Conservation (phyloP, 2,329 filamentous ascomycete genomes). For the Xylogone sp. region DNA sequence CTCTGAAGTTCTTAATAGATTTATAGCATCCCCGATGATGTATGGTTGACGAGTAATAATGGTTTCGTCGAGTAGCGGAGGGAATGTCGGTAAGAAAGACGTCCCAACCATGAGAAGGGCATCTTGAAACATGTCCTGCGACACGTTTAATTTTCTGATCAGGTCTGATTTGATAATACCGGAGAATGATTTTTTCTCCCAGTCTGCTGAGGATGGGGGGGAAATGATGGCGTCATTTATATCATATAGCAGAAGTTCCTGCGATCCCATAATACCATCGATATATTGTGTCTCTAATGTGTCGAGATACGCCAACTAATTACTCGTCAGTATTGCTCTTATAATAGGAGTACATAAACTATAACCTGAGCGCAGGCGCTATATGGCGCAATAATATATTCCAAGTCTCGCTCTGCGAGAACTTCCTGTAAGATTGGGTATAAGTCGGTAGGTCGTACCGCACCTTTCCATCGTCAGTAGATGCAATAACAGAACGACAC, state of each 20-base stretch:
- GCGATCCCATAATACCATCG: slow-evolving; percentile 77
- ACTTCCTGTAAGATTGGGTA: slow-evolving; percentile 74
- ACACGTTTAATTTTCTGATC: slow-evolving; percentile 62
- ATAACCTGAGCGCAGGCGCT: slow-evolving; percentile 79
- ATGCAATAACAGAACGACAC: neutral
- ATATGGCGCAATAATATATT: slow-evolving; percentile 82
- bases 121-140: slow-evolving; percentile 75
- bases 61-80: slow-evolving; percentile 62
- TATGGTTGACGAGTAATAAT: slow-evolving; percentile 46
- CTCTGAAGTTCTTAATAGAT: slow-evolving; percentile 68
- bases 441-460: slow-evolving; percentile 67
- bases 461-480: slow-evolving; percentile 48
- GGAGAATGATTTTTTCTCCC: slow-evolving; percentile 61
- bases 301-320: slow-evolving; percentile 74
- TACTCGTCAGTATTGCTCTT: slow-evolving; percentile 13
- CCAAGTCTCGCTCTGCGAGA: slow-evolving; percentile 62
- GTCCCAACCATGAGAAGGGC: slow-evolving; percentile 80
- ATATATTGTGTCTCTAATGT: slow-evolving; percentile 62
- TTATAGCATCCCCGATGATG: slow-evolving; percentile 72
- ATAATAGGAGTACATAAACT: slow-evolving; percentile 22
- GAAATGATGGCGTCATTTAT: slow-evolving; percentile 71
- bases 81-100: slow-evolving; percentile 74
- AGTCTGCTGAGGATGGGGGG: slow-evolving; percentile 61
- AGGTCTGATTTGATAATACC: slow-evolving; percentile 64
- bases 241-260: slow-evolving; percentile 82